Base-by-base conservation (phyloP, 179 eudicot species). In the Spinacia oleracea region DNA sequence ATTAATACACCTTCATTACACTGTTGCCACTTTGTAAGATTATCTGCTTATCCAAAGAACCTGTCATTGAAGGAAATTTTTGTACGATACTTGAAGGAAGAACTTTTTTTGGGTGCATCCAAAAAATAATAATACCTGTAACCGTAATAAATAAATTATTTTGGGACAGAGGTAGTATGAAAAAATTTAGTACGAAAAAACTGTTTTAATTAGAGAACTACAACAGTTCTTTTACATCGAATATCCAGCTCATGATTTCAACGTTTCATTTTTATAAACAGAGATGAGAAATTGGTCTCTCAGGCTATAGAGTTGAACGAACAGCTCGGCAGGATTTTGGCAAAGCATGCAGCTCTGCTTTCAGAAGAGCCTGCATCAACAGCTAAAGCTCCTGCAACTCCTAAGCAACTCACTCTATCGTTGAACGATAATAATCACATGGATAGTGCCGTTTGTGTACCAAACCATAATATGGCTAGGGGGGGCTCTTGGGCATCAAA, bases 221-320 rank as follows among this genome's bases (percentile, higher is more conserved):
- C n/a, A 20, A 48, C n/a, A 9, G 40, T 80, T 18, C 15, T 34
- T 7, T 40, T 53, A 23, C 29, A 40, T 51, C 21, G n/a, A 56
- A 58, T 42, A 72, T 40, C 43, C 35, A 27, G 38, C 63, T 79
- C 35, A 48, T 70, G 55, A 35, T 34, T 38, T 53, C 18, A 59
- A 31, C 2, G 21, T 70, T 34, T 71, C 40, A 27, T 77, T 12
- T 20, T 45, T 18, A 82, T 51, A 42, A 77, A 40, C 80, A 95
- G 98, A 83, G 93, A 93, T 74, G 98, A 95, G 77, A 88, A 76
- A 77, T 78, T 90, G 84, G 90, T 95, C 62, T 89, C 89, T 69
- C 87, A 73, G 74, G 98, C 98, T 59, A 86, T 93, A 79, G 97
- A 95, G 79, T 83, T 95, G 83, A 95, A 95, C 58, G 98, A 95